phyloP scores from a whole-genome alignment of 2,329 filamentous ascomycete species.

The Metarhizium guizhouense region DNA sequence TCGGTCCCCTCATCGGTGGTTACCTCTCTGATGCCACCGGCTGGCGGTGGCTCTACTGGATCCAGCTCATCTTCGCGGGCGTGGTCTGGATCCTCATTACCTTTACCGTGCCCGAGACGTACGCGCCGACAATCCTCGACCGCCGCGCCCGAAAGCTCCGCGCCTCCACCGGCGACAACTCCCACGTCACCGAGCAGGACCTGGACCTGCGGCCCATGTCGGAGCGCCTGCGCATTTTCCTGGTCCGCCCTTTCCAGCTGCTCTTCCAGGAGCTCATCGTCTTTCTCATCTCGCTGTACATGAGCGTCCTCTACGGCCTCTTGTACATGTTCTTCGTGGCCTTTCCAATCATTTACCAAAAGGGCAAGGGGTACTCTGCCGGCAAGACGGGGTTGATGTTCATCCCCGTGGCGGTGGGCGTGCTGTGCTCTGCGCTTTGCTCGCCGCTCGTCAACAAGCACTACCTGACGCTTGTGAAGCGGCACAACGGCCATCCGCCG shows the following conservation, averaged over 20 bases:
- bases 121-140: slow-evolving; percentile 47
- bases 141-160: slow-evolving; percentile 47
- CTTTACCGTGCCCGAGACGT: slow-evolving; percentile 87
- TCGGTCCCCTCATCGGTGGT: slow-evolving; percentile 68
- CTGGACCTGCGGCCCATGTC: slow-evolving; percentile 61
- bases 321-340: slow-evolving; percentile 73
- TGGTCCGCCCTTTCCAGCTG: slow-evolving; percentile 76
- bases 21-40: slow-evolving; percentile 61
- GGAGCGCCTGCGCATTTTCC: slow-evolving; percentile 64
- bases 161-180: slow-evolving; percentile 54
- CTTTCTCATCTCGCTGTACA: slow-evolving; percentile 74
- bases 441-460: slow-evolving; percentile 71
- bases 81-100: slow-evolving; percentile 67
- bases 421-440: slow-evolving; percentile 56
- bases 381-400: slow-evolving; percentile 78
- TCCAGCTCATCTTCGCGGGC: slow-evolving; percentile 68
- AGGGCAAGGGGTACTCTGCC: slow-evolving; percentile 69
- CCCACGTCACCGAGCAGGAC: slow-evolving; percentile 72
- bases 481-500: slow-evolving; percentile 39
- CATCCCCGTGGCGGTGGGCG: slow-evolving; percentile 71
- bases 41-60: slow-evolving; percentile 82
- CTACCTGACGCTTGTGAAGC: slow-evolving; percentile 54
- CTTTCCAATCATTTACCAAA: slow-evolving; percentile 62
- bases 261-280: slow-evolving; percentile 80
- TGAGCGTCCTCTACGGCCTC: slow-evolving; percentile 70